These are phyloP conservation scores for Chiua virens DNA, from an alignment of 768 basidiomycete genomes.

Conservation along the genomic window DNA sequence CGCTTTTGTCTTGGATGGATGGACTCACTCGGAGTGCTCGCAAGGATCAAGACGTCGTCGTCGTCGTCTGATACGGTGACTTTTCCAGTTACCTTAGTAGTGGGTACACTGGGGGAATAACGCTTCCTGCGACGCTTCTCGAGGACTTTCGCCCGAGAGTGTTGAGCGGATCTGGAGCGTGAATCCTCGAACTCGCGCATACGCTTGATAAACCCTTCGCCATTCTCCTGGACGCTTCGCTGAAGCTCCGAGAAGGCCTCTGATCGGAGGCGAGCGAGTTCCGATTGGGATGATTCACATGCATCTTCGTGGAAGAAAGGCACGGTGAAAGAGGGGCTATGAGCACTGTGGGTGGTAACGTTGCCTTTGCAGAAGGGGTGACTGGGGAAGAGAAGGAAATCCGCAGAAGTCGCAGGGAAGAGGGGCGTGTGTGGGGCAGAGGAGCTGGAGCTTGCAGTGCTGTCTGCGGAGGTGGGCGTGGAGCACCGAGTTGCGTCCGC, in stretches of 20 bases:
- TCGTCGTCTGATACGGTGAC: slow-evolving; percentile 37
- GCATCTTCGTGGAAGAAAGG: slow-evolving; percentile 19
- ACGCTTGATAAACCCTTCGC: slow-evolving; percentile 65
- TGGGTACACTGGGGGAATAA: slow-evolving; percentile 26
- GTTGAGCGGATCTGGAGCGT: slow-evolving; percentile 41
- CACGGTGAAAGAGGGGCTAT: slow-evolving; percentile 23
- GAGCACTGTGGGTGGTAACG: slow-evolving; percentile 9
- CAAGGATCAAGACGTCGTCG: slow-evolving; percentile 57
- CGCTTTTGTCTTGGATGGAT: slow-evolving; percentile 37
- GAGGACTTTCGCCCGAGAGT: slow-evolving; percentile 39
- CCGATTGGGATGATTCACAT: slow-evolving; percentile 24
- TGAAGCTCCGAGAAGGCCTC: slow-evolving; percentile 67
- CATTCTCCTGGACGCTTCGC: slow-evolving; percentile 59
- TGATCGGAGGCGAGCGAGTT: slow-evolving; percentile 51
- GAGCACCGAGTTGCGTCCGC: slow-evolving; percentile 26
- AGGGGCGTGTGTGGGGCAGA: slow-evolving; percentile 33
- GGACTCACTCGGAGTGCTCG: slow-evolving; percentile 25
- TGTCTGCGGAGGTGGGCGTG: slow-evolving; percentile 31
- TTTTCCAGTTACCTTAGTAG: slow-evolving; percentile 14
- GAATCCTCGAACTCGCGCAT: slow-evolving; percentile 73
- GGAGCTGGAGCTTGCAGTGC: slow-evolving; percentile 24
- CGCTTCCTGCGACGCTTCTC: slow-evolving; percentile 46
- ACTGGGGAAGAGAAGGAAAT: slow-evolving; percentile 46
- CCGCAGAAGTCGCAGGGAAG: slow-evolving; percentile 49
- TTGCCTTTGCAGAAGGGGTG: slow-evolving; percentile 10